Evolutionary conservation across 2,329 filamentous ascomycete genomes (phyloP).

Genomic region (Zymoseptoria crescenta): DNA sequence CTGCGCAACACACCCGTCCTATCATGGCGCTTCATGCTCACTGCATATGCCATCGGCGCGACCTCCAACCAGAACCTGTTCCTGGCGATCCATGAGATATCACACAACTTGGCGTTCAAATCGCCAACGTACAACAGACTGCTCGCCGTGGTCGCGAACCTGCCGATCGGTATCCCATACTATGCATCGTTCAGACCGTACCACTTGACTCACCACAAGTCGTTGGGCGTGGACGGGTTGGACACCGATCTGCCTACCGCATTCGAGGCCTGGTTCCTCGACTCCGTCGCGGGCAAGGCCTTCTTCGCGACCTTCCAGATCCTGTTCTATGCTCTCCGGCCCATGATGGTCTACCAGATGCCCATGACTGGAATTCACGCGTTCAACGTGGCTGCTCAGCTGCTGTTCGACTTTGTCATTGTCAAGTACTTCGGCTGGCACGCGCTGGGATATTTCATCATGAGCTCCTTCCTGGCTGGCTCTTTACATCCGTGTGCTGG

Average conservation of each 20-base stretch:
- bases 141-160: conserved; percentile 85
- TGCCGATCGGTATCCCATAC: conserved; percentile 93
- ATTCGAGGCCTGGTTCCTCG: conserved; percentile 82
- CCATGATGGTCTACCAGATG: conserved; percentile 87
- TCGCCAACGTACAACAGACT: conserved; percentile 72
- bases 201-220: conserved; percentile 98
- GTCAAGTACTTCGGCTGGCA: conserved; percentile 53
- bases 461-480: conserved; percentile 88
- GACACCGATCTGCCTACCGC: conserved; percentile 93
- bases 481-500: conserved; percentile 89
- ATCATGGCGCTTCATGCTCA: conserved; percentile 75
- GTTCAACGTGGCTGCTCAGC: conserved; percentile 70
- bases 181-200: conserved; percentile 95
- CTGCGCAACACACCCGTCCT: conserved; percentile 71
- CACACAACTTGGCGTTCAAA: conserved; percentile 90
- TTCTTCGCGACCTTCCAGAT: conserved; percentile 99
- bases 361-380: conserved; percentile 79
- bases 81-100: conserved; percentile 97
- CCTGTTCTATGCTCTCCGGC: conserved; percentile 93
- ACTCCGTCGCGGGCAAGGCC: conserved; percentile 90
- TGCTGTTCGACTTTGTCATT: conserved; percentile 67
- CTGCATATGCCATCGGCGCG: conserved; percentile 85
- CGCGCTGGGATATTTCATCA: conserved; percentile 71
- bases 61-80: conserved; percentile 98
- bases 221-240: conserved; percentile 87